These are phyloP conservation scores for Phascolomyces articulosus DNA, from an alignment of 371 early-diverging fungal genomes.

Conservation along the genomic window DNA sequence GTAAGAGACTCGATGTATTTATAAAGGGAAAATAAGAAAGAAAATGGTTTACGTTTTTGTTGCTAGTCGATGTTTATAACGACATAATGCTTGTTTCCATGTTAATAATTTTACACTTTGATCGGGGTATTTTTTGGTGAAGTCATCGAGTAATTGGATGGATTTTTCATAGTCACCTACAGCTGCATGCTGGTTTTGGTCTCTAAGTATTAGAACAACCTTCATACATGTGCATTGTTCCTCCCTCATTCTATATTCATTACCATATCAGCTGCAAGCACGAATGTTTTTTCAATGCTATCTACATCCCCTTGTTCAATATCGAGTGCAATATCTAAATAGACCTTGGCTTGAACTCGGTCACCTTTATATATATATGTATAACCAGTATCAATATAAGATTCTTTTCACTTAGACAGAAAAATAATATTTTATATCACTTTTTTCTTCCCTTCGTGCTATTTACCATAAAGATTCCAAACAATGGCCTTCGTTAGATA, in stretches of 20 bases:
- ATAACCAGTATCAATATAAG: constrained; percentile 1
- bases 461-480: constrained; percentile 32
- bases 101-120: constrained; percentile 27
- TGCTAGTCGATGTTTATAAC: constrained; percentile 3
- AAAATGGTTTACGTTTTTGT: neutral
- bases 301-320: constrained; percentile 17
- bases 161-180: constrained; percentile 32
- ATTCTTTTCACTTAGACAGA: too few species aligned
- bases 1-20: neutral
- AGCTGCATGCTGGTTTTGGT: constrained; percentile 19
- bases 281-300: constrained; percentile 31
- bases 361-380: constrained; percentile 15
- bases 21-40: neutral
- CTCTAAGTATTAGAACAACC: too few species aligned
- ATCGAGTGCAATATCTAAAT: constrained; percentile 23
- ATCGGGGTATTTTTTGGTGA: constrained; percentile 22
- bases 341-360: constrained; percentile 19
- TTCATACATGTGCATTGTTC: too few species aligned
- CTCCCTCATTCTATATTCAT: too few species aligned
- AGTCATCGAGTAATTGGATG: constrained; percentile 19
- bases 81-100: constrained; percentile 27
- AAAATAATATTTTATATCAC: too few species aligned
- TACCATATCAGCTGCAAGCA: constrained; percentile 35
- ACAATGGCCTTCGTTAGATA: constrained; percentile 21
- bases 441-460: too few species aligned